Evolutionary conservation across 495 filamentous ascomycete species (phyloP).

Genomic region (Poronia punctata): DNA sequence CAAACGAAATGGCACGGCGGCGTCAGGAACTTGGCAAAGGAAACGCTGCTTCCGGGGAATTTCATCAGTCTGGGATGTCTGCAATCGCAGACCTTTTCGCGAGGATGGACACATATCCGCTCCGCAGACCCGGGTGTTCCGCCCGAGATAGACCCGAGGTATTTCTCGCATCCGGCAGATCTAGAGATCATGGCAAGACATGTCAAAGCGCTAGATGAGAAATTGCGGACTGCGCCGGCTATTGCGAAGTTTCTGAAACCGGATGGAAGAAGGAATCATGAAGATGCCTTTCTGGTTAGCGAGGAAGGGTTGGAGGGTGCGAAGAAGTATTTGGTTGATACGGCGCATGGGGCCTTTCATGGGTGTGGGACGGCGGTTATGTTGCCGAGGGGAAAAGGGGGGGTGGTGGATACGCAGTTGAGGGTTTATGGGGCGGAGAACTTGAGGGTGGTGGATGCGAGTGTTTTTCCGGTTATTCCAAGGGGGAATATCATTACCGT

Average conservation of each 20-base stretch:
- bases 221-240: not conserved
- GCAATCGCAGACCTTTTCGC: conserved; percentile 45
- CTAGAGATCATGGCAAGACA: conserved; percentile 38
- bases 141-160: conserved; percentile 59
- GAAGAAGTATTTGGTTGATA: conserved; percentile 7
- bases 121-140: conserved; percentile 44
- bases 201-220: conserved; percentile 1
- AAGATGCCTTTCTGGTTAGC: not conserved
- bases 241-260: conserved; percentile 2
- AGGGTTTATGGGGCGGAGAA: no score
- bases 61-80: conserved; percentile 33
- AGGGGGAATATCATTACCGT: no score
- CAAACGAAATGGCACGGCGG: conserved; percentile 11
- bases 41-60: conserved; percentile 22
- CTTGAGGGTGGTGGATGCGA: no score
- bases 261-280: conserved; percentile 7
- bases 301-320: conserved; percentile 10
- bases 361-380: conserved; percentile 4
- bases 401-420: no score
- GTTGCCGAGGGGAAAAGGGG: conserved; percentile 15
- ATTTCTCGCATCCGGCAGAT: conserved; percentile 47
- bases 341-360: conserved; percentile 3
- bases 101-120: conserved; percentile 50
- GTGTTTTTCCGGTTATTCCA: no score
- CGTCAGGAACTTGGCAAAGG: conserved; percentile 7